Evolutionary conservation across 2,329 filamentous ascomycete genomes (phyloP), one percentile per base, ranked within the genome.

Genomic region (Trichophyton verrucosum): DNA sequence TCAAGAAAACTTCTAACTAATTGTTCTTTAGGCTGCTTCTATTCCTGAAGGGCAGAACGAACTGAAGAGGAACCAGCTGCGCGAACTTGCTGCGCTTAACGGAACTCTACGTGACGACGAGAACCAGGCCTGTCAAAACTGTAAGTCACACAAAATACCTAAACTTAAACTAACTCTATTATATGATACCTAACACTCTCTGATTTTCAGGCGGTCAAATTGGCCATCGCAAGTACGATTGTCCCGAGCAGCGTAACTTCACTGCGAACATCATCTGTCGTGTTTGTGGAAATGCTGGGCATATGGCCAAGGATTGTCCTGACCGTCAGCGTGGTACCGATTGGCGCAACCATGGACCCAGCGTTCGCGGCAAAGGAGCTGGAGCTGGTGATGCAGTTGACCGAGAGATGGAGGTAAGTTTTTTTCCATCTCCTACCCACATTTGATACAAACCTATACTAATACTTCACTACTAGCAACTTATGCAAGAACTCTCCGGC

Each of bases 261-360:
- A 99, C 94, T n/a, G 91, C 94, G 69, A 97, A 91, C 76, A 97
- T 99, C 73, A 97, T 99, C 72, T 99, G 94, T 77, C 91, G 92
- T 69, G 88, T 96, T 68, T 99, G 94, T 78, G 94, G 94, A 67
- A 96, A 97, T 73, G 91, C 94, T 66, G 94, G 94, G 20, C 94
- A 99, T 70, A 96, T 99, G 91, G 94, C 91, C 67, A 87, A 92
- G 68, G 94, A 99, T 77, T 99, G 94, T 82, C 91, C 92, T 53
- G 94, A 99, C 71, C 83, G 94, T 72, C 89, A 94, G 78, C 86
- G 89, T 71, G 94, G 94, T 69, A 85, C 86, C 53, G 91, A 88
- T 74, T 96, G 90, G 89, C 91, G 94, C 69, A 96, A 96, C 70
- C 85, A 88, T 68, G 82, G 82, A 62, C 77, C 77, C 56, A 69